These are phyloP conservation scores for Alternaria consortialis DNA, from an alignment of 2,329 filamentous ascomycete species.

Conservation along the genomic window DNA sequence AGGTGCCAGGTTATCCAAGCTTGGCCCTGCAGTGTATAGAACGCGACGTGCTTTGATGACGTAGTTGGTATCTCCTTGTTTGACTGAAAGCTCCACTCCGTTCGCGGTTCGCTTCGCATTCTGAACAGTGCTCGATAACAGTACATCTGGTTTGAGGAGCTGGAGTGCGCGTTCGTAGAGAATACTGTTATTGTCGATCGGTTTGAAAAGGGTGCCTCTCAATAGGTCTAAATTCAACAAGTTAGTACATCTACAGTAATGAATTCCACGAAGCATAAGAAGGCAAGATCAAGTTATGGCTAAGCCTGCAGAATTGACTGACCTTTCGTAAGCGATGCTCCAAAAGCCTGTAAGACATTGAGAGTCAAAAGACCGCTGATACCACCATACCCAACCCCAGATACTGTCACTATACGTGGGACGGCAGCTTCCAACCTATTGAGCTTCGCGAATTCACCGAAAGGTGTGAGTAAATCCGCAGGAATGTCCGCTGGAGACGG, in stretches of 20 bases:
- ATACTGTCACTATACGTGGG: slow-evolving; percentile 29
- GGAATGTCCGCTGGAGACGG: slow-evolving; percentile 53
- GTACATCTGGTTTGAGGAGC: slow-evolving; percentile 23
- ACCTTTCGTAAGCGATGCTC: slow-evolving; percentile 24
- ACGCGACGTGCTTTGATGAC: slow-evolving; percentile 30
- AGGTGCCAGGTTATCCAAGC: slow-evolving; percentile 15
- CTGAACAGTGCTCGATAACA: slow-evolving; percentile 20
- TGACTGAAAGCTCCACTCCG: slow-evolving; percentile 15
- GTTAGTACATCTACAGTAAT: background rate
- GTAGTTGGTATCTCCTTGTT: slow-evolving; percentile 9
- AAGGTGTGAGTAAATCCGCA: slow-evolving; percentile 59
- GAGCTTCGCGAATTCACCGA: slow-evolving; percentile 59
- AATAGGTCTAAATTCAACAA: slow-evolving; percentile 9
- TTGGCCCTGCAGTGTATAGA: slow-evolving; percentile 28
- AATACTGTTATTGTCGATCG: slow-evolving; percentile 30
- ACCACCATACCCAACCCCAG: slow-evolving; percentile 31
- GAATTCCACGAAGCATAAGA: no score
- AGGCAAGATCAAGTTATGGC: no score
- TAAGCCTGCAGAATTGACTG: background rate
- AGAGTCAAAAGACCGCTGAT: slow-evolving; percentile 27
- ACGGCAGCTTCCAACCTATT: slow-evolving; percentile 41
- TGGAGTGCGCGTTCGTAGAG: slow-evolving; percentile 34
- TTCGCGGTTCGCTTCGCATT: slow-evolving; percentile 3
- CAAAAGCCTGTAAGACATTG: slow-evolving; percentile 31
- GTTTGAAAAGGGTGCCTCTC: slow-evolving; percentile 15